phyloP scores from a whole-genome alignment of 305 asterid species.

The Fraxinus ornus region DNA sequence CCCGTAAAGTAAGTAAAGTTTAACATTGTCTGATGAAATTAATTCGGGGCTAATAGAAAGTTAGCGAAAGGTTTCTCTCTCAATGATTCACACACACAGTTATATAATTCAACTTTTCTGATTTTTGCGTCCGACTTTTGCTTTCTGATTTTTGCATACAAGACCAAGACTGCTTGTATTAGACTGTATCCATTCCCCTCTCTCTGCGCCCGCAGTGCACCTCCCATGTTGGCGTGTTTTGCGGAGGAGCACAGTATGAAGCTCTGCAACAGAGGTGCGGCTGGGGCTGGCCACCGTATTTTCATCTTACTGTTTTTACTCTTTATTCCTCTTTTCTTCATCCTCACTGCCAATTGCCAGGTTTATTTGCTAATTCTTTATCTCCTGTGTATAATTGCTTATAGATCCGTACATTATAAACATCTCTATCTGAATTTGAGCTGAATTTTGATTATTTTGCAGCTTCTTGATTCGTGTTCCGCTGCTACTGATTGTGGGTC shows the following conservation, averaged over 20 bases:
- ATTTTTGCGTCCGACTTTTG: not conserved
- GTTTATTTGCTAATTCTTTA: conserved; percentile 28
- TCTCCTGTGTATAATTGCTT: not conserved
- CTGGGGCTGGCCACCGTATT: conserved; percentile 13
- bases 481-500: conserved; percentile 71
- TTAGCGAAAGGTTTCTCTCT: conserved; percentile 13
- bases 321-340: conserved; percentile 34
- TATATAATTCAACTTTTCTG: not conserved
- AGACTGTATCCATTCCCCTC: not conserved
- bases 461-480: conserved; percentile 74
- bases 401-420: conserved; percentile 31
- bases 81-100: not conserved
- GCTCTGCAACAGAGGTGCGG: conserved; percentile 27
- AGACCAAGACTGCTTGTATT: not conserved
- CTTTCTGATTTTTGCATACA: conserved; percentile 6
- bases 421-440: conserved; percentile 20
- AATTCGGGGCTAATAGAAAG: not conserved
- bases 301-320: conserved; percentile 14
- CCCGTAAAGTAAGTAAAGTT: not conserved
- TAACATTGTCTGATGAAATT: not conserved
- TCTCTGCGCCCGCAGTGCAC: conserved; percentile 13
- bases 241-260: conserved; percentile 42
- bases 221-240: conserved; percentile 36
- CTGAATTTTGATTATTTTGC: conserved; percentile 37
- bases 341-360: conserved; percentile 63